Conservation (phyloP, 768 basidiomycete genomes). For the Termitomyces sp. region DNA sequence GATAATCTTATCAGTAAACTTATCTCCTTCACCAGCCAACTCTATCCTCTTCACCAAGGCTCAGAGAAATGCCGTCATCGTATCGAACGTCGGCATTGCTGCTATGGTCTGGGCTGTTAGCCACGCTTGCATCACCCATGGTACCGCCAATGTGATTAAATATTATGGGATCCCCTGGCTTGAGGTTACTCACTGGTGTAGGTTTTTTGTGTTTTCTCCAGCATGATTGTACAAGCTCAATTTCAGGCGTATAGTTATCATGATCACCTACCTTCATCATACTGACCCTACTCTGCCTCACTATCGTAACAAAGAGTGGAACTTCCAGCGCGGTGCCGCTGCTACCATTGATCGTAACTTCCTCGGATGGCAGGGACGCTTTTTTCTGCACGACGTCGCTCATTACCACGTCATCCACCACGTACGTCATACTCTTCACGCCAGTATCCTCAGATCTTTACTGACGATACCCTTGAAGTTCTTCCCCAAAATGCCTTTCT, state of each 20-base stretch:
- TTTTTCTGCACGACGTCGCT: constrained; percentile 62
- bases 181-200: constrained; percentile 51
- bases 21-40: constrained; percentile 34
- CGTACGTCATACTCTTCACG: constrained; percentile 22
- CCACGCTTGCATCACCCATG: constrained; percentile 31
- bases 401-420: constrained; percentile 64
- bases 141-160: constrained; percentile 38
- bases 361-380: constrained; percentile 62
- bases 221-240: background rate
- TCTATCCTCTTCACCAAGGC: constrained; percentile 52
- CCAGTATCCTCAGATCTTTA: background rate
- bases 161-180: constrained; percentile 55
- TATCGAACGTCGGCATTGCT: constrained; percentile 53
- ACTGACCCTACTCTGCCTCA: constrained; percentile 57
- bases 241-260: constrained; percentile 30
- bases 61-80: constrained; percentile 48
- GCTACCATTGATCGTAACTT: constrained; percentile 56
- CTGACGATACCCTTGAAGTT: constrained; percentile 29
- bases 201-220: constrained; percentile 5
- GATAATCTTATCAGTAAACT: background rate
- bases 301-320: constrained; percentile 55
- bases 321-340: constrained; percentile 57
- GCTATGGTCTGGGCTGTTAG: constrained; percentile 40
- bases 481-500: constrained; percentile 60
- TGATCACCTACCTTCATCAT: constrained; percentile 64